Evolutionary conservation across 768 basidiomycete species (phyloP).

Genomic region (Termitomyces sp.): DNA sequence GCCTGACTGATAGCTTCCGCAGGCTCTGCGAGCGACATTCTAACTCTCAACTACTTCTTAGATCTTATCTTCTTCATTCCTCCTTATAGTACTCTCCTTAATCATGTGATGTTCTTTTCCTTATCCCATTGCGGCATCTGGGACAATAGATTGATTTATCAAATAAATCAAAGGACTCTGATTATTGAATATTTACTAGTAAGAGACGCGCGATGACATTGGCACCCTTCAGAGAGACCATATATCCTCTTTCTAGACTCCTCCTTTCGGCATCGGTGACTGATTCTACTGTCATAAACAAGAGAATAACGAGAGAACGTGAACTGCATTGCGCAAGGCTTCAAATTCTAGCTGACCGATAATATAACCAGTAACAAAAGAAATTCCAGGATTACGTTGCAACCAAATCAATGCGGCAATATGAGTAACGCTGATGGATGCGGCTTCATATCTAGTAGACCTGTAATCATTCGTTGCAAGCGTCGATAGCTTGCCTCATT

Average conservation of each 20-base stretch:
- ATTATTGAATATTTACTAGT: neutral
- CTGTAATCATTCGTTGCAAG: too few relatives aligned
- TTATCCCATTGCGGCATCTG: neutral
- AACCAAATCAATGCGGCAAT: too few relatives aligned
- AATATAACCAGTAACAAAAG: too few relatives aligned
- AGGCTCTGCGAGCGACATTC: neutral
- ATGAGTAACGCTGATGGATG: too few relatives aligned
- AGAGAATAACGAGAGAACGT: too few relatives aligned
- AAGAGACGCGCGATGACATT: neutral
- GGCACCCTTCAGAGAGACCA: neutral
- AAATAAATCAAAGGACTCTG: neutral
- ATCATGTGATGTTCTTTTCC: neutral
- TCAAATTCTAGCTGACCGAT: too few relatives aligned
- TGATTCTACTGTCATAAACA: neutral
- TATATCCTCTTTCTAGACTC: neutral
- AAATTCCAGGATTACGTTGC: too few relatives aligned
- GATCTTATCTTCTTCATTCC: neutral
- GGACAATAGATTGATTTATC: too few relatives aligned
- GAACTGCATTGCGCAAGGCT: neutral
- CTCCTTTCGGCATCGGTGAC: neutral
- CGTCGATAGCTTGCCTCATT: too few relatives aligned
- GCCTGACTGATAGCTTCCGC: neutral
- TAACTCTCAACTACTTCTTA: neutral
- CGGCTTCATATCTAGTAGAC: too few relatives aligned
- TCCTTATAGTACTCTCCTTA: neutral